Percentiles rank a stretch among this genome's conserved stretches.
phyloP scores from a whole-genome alignment of 202 grass and related monocot species.

The Schoenoplectus triqueter region DNA sequence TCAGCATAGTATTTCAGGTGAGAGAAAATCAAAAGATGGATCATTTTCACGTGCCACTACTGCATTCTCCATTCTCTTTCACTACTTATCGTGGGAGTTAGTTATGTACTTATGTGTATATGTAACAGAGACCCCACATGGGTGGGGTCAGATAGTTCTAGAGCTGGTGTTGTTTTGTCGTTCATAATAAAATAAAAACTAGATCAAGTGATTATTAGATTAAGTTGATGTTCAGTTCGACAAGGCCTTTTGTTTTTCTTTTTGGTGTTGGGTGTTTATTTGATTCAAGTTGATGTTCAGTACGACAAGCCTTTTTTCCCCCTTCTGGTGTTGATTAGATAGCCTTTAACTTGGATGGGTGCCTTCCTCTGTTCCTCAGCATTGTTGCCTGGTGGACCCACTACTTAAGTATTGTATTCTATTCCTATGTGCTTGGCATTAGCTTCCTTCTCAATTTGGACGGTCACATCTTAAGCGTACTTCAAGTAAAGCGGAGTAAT shows the following conservation, averaged over 20 bases:
- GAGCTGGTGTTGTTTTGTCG: not conserved
- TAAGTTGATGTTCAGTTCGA: not conserved
- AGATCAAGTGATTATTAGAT: not conserved
- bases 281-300: no score
- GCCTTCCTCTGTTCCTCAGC: no score
- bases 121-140: not conserved
- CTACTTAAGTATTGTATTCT: no score
- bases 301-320: no score
- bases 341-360: no score
- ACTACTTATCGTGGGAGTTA: conserved; percentile 94
- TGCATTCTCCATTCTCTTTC: conserved; percentile 92
- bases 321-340: no score
- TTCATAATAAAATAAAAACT: conserved; percentile 23
- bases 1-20: conserved; percentile 87
- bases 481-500: no score
- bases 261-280: no score
- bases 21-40: conserved; percentile 62
- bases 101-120: not conserved
- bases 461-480: no score
- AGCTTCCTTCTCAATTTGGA: no score
- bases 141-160: not conserved
- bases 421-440: no score
- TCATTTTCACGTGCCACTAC: conserved; percentile 89
- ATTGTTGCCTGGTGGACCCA: no score
- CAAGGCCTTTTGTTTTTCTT: not conserved